These are phyloP conservation scores for Nannizziopsis barbatae DNA, from an alignment of 2,329 filamentous ascomycete genomes.

Conservation along the genomic window DNA sequence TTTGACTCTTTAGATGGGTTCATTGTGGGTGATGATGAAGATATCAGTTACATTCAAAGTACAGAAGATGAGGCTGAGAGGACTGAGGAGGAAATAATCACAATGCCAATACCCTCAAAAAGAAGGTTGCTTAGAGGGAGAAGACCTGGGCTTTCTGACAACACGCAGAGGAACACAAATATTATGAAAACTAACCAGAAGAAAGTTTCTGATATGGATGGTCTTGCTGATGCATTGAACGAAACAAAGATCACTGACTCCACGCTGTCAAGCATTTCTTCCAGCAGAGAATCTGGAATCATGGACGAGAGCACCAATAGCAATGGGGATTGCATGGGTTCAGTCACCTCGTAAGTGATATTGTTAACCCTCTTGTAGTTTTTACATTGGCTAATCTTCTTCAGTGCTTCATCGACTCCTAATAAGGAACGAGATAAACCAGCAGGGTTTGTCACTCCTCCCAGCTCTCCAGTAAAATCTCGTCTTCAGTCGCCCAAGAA, in stretches of 20 bases:
- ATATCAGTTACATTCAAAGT: slow-evolving; percentile 27
- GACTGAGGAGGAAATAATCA: slow-evolving; percentile 20
- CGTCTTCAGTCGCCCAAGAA: slow-evolving; percentile 41
- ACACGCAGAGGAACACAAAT: slow-evolving; percentile 17
- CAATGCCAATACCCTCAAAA: slow-evolving; percentile 18
- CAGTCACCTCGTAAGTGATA: background rate
- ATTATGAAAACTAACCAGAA: background rate
- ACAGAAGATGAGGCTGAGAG: slow-evolving; percentile 22
- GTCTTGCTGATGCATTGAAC: background rate
- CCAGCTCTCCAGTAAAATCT: slow-evolving; percentile 34
- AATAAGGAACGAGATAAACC: background rate
- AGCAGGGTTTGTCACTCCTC: slow-evolving; percentile 29
- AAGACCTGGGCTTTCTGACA: slow-evolving; percentile 19
- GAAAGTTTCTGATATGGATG: background rate
- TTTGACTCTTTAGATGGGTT: slow-evolving; percentile 33
- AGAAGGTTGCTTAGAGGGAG: slow-evolving; percentile 29
- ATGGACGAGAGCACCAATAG: background rate
- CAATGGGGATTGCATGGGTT: background rate
- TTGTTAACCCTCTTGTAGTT: background rate
- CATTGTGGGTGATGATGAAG: slow-evolving; percentile 33
- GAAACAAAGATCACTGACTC: slow-evolving; percentile 4
- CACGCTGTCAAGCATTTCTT: background rate
- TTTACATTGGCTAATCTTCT: background rate
- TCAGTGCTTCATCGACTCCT: background rate
- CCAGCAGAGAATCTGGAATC: background rate